A percentile compares a stretch with the other conserved stretches of the same genome.
Conservation (phyloP, 805 yeast genomes). For the Spathaspora girioi region DNA sequence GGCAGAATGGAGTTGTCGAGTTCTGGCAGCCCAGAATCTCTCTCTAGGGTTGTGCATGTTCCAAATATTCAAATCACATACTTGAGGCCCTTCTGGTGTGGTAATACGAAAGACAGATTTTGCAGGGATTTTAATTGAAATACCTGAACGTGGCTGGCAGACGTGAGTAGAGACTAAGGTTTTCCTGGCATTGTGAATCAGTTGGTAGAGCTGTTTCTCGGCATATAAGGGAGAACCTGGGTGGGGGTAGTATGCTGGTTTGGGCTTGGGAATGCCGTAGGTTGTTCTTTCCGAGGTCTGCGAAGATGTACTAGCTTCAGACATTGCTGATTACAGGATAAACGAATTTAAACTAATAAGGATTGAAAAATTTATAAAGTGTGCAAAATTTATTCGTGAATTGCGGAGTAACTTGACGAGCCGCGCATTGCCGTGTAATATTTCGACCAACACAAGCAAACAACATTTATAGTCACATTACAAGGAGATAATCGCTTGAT, state of each 20-base stretch:
- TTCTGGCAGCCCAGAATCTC: slow-evolving; percentile 66
- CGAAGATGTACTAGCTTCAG: slow-evolving; percentile 15
- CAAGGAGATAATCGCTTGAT: no score
- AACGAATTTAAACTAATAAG: background rate
- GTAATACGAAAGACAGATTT: slow-evolving; percentile 56
- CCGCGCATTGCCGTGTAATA: background rate
- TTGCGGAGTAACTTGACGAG: background rate
- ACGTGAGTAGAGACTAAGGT: slow-evolving; percentile 38
- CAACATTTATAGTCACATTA: no score
- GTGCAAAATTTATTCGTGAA: background rate
- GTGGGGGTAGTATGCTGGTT: slow-evolving; percentile 56
- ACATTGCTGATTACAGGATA: background rate
- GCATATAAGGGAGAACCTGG: slow-evolving; percentile 52
- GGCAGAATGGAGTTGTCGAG: slow-evolving; percentile 61
- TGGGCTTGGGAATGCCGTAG: slow-evolving; percentile 41
- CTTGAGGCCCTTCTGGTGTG: slow-evolving; percentile 70
- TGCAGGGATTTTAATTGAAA: slow-evolving; percentile 62
- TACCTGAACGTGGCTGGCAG: slow-evolving; percentile 55
- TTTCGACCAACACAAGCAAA: no score
- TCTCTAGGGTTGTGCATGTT: slow-evolving; percentile 58
- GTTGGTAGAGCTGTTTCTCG: slow-evolving; percentile 43
- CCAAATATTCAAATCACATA: slow-evolving; percentile 68
- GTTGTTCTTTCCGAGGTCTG: slow-evolving; percentile 31
- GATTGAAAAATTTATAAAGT: background rate
- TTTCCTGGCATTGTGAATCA: slow-evolving; percentile 42